phyloP scores from a whole-genome alignment of 257 asterid species.

The Misopates orontium region DNA sequence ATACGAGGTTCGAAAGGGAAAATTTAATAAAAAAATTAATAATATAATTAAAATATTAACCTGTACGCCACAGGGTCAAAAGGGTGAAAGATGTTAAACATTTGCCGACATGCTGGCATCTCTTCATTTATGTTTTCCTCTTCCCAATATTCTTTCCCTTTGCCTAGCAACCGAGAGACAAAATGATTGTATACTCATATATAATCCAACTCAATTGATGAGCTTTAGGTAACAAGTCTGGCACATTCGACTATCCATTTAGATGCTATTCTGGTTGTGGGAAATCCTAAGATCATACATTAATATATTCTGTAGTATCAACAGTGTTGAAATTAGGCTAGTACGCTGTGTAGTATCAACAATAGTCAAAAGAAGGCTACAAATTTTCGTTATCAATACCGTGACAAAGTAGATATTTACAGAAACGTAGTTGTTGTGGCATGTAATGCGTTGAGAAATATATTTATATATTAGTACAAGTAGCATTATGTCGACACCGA shows the following conservation, averaged over 20 bases:
- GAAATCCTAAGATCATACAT: background rate
- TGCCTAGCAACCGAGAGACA: slow-evolving; percentile 52
- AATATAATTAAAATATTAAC: slow-evolving; percentile 35
- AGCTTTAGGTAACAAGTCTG: slow-evolving; percentile 2
- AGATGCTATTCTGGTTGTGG: slow-evolving; percentile 15
- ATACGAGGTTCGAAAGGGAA: slow-evolving; percentile 19
- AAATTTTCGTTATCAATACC: too few species aligned
- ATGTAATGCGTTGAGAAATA: too few species aligned
- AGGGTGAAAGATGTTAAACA: slow-evolving; percentile 96
- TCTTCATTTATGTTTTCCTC: slow-evolving; percentile 79
- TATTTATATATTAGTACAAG: too few species aligned
- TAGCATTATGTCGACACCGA: too few species aligned
- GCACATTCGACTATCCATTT: slow-evolving; percentile 6
- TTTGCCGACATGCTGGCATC: slow-evolving; percentile 89
- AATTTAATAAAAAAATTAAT: slow-evolving; percentile 2
- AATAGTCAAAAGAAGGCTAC: too few species aligned
- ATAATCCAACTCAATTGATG: slow-evolving; percentile 9
- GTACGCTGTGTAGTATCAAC: too few species aligned
- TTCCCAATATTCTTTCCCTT: slow-evolving; percentile 81
- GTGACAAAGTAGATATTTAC: too few species aligned
- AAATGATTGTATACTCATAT: slow-evolving; percentile 25
- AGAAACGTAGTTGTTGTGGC: too few species aligned
- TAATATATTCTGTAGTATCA: background rate
- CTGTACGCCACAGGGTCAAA: slow-evolving; percentile 98
- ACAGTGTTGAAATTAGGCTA: background rate